A percentile compares a stretch with the other conserved stretches of the same genome.
Evolutionary conservation across 2,329 filamentous ascomycete genomes (phyloP).

Genomic region (Tolypocladium album): DNA sequence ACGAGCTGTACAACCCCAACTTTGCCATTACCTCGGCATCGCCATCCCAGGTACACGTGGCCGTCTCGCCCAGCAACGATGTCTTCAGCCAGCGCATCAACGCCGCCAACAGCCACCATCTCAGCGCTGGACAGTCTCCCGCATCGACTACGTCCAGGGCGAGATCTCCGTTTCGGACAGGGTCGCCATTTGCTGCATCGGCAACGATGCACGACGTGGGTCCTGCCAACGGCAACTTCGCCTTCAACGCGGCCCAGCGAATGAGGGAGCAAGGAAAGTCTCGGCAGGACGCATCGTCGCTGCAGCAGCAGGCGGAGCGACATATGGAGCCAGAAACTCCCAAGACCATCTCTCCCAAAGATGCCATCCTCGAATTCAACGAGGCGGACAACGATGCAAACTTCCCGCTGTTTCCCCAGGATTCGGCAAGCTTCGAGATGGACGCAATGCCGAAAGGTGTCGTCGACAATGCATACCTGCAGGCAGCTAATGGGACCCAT

Average conservation of each 20-base stretch:
- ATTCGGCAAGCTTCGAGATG: constrained; percentile 35
- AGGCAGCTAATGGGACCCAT: constrained; percentile 1
- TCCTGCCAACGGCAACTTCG: constrained; percentile 9
- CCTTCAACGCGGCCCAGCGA: constrained; percentile 44
- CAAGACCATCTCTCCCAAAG: constrained; percentile 93
- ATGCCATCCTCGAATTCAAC: constrained; percentile 77
- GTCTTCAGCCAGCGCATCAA: constrained; percentile 68
- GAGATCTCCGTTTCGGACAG: constrained; percentile 71
- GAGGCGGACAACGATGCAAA: constrained; percentile 60
- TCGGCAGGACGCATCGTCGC: constrained; percentile 42
- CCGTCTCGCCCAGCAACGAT: constrained; percentile 39
- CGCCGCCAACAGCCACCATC: constrained; percentile 64
- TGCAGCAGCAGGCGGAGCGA: constrained; percentile 29
- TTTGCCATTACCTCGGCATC: constrained; percentile 48
- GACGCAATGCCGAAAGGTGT: constrained; percentile 27
- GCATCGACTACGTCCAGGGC: constrained; percentile 44
- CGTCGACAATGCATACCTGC: constrained; percentile 9
- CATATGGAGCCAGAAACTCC: constrained; percentile 38
- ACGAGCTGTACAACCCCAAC: constrained; percentile 72
- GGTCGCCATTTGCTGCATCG: constrained; percentile 47
- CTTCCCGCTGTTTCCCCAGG: constrained; percentile 62
- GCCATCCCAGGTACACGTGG: constrained; percentile 32
- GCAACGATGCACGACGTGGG: constrained; percentile 31
- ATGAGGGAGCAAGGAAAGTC: constrained; percentile 51
- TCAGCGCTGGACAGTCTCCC: constrained; percentile 47